A percentile compares a stretch with the other conserved stretches of the same genome.
Conservation (phyloP, 2,329 filamentous ascomycete genomes). For the Alternaria sp. region DNA sequence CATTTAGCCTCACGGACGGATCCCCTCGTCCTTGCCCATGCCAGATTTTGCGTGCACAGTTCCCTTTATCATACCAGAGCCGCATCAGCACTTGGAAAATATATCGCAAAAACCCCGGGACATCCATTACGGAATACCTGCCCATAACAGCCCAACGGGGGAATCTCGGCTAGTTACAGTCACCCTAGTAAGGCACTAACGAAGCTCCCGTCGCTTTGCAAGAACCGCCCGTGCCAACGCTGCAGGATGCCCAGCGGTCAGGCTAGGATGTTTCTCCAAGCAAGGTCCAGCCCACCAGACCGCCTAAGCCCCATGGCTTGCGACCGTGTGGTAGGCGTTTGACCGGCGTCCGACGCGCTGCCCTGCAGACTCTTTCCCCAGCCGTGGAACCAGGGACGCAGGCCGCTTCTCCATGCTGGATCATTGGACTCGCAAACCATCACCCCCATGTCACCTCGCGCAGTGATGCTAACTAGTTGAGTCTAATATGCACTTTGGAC, state of each 20-base stretch:
- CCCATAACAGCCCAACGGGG: constrained; percentile 34
- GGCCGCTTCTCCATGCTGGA: constrained; percentile 27
- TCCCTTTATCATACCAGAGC: constrained; percentile 5
- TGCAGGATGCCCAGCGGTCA: constrained; percentile 31
- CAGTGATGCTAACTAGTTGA: constrained; percentile 38
- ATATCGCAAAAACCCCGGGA: constrained; percentile 8
- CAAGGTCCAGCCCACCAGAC: constrained; percentile 33
- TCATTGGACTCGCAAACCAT: constrained; percentile 29
- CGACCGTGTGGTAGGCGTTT: constrained; percentile 34
- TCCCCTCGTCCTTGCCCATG: not conserved
- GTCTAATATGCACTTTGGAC: constrained; percentile 42
- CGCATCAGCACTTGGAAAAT: constrained; percentile 4
- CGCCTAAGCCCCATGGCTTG: constrained; percentile 34
- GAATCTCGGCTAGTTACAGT: constrained; percentile 31
- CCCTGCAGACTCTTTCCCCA: constrained; percentile 35
- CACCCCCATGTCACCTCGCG: constrained; percentile 29
- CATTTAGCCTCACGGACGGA: not conserved
- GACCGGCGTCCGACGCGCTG: constrained; percentile 31
- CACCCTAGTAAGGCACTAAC: constrained; percentile 19
- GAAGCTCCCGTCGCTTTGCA: constrained; percentile 32
- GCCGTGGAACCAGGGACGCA: constrained; percentile 31
- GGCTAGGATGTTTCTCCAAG: constrained; percentile 26
- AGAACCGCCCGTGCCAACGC: constrained; percentile 33
- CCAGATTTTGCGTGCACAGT: not conserved
- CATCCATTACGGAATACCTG: constrained; percentile 26